Evolutionary conservation across 306 rosid genomes (phyloP).

Genomic region (Ammopiptanthus mongolicus): DNA sequence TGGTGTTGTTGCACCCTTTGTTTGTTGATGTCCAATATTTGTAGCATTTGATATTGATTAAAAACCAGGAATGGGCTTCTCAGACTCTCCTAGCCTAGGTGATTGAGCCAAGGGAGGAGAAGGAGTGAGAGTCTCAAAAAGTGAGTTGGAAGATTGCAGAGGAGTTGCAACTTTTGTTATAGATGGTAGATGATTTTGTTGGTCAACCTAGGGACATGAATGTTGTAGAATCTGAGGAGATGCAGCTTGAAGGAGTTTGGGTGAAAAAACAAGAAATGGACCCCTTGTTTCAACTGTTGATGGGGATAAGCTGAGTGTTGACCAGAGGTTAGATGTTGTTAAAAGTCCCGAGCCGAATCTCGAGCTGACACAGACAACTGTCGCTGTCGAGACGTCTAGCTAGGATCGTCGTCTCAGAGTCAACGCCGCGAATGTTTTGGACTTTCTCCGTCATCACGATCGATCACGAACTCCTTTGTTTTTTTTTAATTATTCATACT

Average conservation of each 20-base stretch:
- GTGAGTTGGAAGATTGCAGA: conserved; percentile 75
- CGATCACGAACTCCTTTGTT: no score
- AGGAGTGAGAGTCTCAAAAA: conserved; percentile 77
- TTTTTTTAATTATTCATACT: no score
- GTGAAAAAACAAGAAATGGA: conserved; percentile 60
- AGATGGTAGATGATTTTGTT: conserved; percentile 52
- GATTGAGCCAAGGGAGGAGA: conserved; percentile 89
- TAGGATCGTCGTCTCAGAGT: no score
- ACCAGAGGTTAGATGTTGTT: conserved; percentile 57
- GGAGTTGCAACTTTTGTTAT: conserved; percentile 69
- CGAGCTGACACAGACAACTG: no score
- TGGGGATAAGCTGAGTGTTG: conserved; percentile 76
- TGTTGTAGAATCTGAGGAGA: conserved; percentile 85
- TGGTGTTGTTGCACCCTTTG: conserved; percentile 41
- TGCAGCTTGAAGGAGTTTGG: conserved; percentile 68
- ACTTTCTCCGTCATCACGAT: no score
- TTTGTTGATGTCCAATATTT: conserved; percentile 65
- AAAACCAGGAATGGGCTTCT: conserved; percentile 57
- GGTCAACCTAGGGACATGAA: conserved; percentile 92
- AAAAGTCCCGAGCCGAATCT: no score
- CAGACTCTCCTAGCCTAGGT: conserved; percentile 76
- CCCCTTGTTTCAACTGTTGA: conserved; percentile 67
- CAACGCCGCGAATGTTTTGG: no score
- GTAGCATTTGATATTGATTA: conserved; percentile 60
- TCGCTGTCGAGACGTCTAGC: no score